A percentile compares a stretch with the other conserved stretches of the same genome.
Conservation (phyloP, 345 rosid species). For the Eucalyptus decipiens region DNA sequence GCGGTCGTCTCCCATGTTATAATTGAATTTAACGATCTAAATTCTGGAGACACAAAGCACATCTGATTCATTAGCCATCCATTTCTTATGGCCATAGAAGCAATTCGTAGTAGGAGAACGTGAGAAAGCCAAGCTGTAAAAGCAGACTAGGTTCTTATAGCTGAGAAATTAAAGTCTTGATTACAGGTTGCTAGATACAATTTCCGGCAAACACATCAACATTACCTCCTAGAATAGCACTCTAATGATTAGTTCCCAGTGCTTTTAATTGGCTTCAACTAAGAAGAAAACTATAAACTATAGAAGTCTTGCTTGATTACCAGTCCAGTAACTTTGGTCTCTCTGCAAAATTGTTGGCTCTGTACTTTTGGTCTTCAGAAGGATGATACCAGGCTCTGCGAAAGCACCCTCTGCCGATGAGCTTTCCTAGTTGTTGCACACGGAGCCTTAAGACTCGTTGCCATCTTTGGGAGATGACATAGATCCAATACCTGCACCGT, state of each 20-base stretch:
- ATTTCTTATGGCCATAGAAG: too few relatives aligned
- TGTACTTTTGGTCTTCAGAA: not conserved
- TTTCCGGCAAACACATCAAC: not conserved
- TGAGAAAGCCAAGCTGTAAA: too few relatives aligned
- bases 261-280: not conserved
- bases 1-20: too few relatives aligned
- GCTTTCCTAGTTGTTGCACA: not conserved
- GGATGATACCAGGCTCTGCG: not conserved
- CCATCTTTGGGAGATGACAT: not conserved
- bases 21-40: too few relatives aligned
- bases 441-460: not conserved
- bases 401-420: not conserved
- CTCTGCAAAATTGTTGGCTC: not conserved
- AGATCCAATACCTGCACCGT: not conserved
- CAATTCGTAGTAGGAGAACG: too few relatives aligned
- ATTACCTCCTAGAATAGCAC: not conserved
- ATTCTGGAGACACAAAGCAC: too few relatives aligned
- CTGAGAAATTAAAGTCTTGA: too few relatives aligned
- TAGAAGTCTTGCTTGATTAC: not conserved
- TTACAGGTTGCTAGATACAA: not conserved
- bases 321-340: not conserved
- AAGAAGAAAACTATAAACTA: not conserved
- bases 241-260: not conserved
- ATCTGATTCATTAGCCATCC: too few relatives aligned
- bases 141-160: too few relatives aligned